Conservation (phyloP, 345 rosid species). For the Limnanthes douglasii region DNA sequence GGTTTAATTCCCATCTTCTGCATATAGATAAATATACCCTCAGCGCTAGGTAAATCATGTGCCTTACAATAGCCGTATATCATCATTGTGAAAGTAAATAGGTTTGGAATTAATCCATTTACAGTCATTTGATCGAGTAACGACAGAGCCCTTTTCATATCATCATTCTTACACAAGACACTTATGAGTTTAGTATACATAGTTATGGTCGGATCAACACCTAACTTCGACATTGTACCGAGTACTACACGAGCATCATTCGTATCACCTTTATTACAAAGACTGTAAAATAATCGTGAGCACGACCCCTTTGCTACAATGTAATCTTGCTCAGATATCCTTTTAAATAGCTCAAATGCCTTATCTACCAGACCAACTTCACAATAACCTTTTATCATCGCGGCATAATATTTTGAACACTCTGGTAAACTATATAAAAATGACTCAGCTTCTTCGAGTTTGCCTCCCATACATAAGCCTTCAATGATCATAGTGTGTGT, state of each 20-base stretch:
- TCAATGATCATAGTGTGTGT: constrained; percentile 46
- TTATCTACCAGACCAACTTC: constrained; percentile 19
- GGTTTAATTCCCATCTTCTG: constrained; percentile 42
- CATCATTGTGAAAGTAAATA: constrained; percentile 48
- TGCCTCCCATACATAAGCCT: constrained; percentile 51
- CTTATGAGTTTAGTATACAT: constrained; percentile 39
- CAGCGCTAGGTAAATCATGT: constrained; percentile 24
- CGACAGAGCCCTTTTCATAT: constrained; percentile 21
- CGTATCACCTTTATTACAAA: constrained; percentile 25
- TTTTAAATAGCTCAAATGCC: constrained; percentile 28
- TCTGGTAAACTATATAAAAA: constrained; percentile 23
- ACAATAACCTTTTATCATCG: constrained; percentile 55
- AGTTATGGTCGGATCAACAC: constrained; percentile 21
- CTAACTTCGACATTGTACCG: constrained; percentile 23
- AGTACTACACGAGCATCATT: constrained; percentile 22
- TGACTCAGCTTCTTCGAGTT: constrained; percentile 43
- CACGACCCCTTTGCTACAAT: constrained; percentile 23
- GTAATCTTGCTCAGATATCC: constrained; percentile 14
- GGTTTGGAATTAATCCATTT: constrained; percentile 29
- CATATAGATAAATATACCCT: constrained; percentile 34
- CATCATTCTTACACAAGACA: constrained; percentile 21
- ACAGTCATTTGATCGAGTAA: constrained; percentile 19
- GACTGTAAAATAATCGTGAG: constrained; percentile 28
- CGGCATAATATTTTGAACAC: constrained; percentile 22
- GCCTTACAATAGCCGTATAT: constrained; percentile 40